Base-by-base conservation (phyloP, 768 basidiomycete genomes). In the Artomyces pyxidatus region DNA sequence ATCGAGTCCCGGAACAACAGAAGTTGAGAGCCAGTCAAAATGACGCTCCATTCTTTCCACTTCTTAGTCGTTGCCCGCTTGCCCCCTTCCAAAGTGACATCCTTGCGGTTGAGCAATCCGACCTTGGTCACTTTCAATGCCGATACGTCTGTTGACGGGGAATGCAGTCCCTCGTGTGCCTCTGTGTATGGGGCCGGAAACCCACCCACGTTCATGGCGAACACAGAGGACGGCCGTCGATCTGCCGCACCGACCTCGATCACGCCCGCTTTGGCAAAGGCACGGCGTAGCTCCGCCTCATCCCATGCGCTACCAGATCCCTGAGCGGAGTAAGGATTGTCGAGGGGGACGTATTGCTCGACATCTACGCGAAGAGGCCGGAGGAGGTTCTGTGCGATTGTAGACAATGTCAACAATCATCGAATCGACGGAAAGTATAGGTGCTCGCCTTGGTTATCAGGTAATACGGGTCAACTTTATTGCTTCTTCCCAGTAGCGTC, bases 391-490 rank as follows among this genome's bases (percentile, higher is more conserved):
- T 88, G 57, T 35, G 26, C 23, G n/a, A n/a, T n/a, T n/a, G n/a
- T n/a, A n/a, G n/a, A n/a, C n/a, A n/a, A n/a, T n/a, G n/a, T n/a
- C n/a, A n/a, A n/a, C n/a, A n/a, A n/a, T n/a, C n/a, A n/a, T n/a
- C n/a, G n/a, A n/a, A n/a, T n/a, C n/a, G n/a, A 16, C 38, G 38
- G 28, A 12, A 32, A 26, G 19, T 22, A 37, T 16, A n/a, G 11
- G 39, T 4, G 63, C 77, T 63, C 61, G 86, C 90, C 63, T 83
- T 80, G 30, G 78, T 78, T 58, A 98, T 96, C 49, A 95, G 76
- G 65, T 85, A 86, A 66, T 98, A 98, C 1, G 91, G 87, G 61
- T 98, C 95, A 29, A 95, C 75, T 68, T 86, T 90, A 57, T 69
- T 76, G 48, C 72, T 71, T 60, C 77, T 82, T 51, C 74, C 76